These are phyloP conservation scores for Linaria vulgaris DNA, from an alignment of 257 asterid species.

Conservation along the genomic window DNA sequence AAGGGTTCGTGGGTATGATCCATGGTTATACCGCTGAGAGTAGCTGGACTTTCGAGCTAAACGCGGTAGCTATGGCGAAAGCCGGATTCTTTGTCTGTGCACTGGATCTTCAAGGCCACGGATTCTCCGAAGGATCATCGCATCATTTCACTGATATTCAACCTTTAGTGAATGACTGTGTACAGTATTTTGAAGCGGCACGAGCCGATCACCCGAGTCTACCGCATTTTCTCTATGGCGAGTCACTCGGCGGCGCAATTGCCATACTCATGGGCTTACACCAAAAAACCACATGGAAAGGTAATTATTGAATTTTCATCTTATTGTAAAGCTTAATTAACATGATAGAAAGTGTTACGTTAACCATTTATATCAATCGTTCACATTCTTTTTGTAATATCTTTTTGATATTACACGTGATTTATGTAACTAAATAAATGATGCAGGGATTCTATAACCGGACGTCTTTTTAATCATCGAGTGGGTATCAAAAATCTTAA, in stretches of 20 bases:
- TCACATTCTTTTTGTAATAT: no score
- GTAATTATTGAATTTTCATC: no score
- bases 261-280: conserved; percentile 48
- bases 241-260: conserved; percentile 75
- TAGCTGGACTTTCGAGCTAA: conserved; percentile 76
- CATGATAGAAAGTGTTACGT: no score
- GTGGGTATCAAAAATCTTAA: no score
- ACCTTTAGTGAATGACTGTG: conserved; percentile 54
- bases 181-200: conserved; percentile 46
- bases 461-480: no score
- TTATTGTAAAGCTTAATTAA: no score
- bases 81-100: conserved; percentile 66
- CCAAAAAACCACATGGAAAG: conserved; percentile 64
- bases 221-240: conserved; percentile 79
- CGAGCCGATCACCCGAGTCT: conserved; percentile 37
- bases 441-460: no score
- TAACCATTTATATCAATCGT: no score
- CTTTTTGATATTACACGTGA: no score
- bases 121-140: conserved; percentile 62
- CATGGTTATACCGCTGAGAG: conserved; percentile 85
- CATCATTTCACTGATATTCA: conserved; percentile 52
- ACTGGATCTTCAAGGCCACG: conserved; percentile 79
- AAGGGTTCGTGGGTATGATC: conserved; percentile 71
- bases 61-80: conserved; percentile 72
- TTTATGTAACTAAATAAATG: no score